Evolutionary conservation across 805 yeast species (phyloP).

Genomic region (Nakazawaea laoshanensis): DNA sequence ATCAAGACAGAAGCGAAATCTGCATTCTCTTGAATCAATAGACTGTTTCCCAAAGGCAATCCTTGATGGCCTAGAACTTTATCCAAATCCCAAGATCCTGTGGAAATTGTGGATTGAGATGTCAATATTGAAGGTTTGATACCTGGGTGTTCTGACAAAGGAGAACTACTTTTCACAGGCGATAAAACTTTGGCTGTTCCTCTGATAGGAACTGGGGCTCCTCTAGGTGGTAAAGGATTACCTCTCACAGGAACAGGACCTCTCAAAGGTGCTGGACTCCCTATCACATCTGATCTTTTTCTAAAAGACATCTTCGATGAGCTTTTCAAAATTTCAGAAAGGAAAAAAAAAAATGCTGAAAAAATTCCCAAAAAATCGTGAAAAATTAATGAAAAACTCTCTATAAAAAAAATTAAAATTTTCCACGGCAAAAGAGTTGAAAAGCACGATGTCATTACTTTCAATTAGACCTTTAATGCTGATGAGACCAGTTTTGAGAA

Average conservation of each 20-base stretch:
- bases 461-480: not conserved
- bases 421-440: not conserved
- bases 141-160: slow-evolving; percentile 36
- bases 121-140: slow-evolving; percentile 70
- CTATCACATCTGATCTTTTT: slow-evolving; percentile 44
- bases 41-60: slow-evolving; percentile 65
- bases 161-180: not conserved
- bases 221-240: slow-evolving; percentile 3
- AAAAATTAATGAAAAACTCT: not conserved
- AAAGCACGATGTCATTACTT: not conserved
- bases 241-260: slow-evolving; percentile 2
- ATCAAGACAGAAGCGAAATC: slow-evolving; percentile 71
- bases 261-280: slow-evolving; percentile 10
- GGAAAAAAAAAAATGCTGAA: not conserved
- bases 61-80: slow-evolving; percentile 74
- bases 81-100: slow-evolving; percentile 76
- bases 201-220: slow-evolving; percentile 17
- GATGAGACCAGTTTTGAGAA: not conserved
- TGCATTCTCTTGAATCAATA: slow-evolving; percentile 75
- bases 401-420: not conserved
- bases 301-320: slow-evolving; percentile 52
- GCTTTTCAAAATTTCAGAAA: not conserved
- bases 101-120: slow-evolving; percentile 68
- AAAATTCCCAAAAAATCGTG: not conserved
- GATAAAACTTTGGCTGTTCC: slow-evolving; percentile 2